Evolutionary conservation across 2,329 filamentous ascomycete species (phyloP).

Genomic region (Claviceps sp.): DNA sequence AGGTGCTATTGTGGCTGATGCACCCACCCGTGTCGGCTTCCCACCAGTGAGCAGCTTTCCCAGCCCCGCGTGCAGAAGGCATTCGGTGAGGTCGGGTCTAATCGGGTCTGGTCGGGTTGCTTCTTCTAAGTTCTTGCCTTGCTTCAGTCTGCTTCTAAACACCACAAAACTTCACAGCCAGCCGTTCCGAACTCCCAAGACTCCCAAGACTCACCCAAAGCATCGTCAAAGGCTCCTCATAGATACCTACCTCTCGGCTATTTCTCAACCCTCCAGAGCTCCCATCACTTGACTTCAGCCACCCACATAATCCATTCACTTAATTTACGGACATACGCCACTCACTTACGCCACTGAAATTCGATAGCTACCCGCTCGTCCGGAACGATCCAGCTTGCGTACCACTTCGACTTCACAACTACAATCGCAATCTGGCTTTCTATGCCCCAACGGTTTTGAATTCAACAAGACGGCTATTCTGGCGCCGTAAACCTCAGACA

Average conservation of each 20-base stretch:
- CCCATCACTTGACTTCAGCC: neutral
- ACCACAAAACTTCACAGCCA: neutral
- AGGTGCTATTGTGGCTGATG: no score
- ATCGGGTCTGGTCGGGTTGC: no score
- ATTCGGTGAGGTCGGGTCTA: no score
- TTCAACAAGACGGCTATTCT: neutral
- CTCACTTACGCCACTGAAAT: neutral
- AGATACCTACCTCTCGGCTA: neutral
- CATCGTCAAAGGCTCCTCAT: neutral
- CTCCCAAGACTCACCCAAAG: neutral
- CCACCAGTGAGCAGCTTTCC: no score
- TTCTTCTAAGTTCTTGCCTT: neutral
- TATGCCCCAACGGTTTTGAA: neutral
- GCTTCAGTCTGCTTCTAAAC: neutral
- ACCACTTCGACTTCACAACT: neutral
- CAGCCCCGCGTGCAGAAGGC: no score
- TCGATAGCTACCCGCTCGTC: neutral
- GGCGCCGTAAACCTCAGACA: constrained; percentile 9
- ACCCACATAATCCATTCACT: no score
- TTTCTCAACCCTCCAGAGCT: neutral
- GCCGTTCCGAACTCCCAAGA: neutral
- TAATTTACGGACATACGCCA: no score
- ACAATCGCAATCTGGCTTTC: neutral
- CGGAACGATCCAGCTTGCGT: neutral
- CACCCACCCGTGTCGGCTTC: no score